Conservation (phyloP, 2,329 filamentous ascomycete genomes). For the Diaporthe sp. region DNA sequence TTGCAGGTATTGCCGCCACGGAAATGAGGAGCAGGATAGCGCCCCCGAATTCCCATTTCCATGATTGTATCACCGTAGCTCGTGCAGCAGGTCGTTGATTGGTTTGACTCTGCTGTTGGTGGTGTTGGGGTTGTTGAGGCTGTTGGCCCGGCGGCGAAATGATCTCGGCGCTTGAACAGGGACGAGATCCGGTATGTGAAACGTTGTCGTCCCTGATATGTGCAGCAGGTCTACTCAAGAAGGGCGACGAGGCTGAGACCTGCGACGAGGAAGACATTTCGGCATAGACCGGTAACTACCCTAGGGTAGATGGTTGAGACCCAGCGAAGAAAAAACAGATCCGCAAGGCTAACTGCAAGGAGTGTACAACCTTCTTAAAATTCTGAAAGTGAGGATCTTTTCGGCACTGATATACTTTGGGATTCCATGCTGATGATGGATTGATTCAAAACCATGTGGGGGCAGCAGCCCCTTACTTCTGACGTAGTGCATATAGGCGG, state of each 20-base stretch:
- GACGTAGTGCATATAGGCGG: no score
- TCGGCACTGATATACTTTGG: not conserved
- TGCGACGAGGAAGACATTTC: not conserved
- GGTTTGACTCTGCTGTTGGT: not conserved
- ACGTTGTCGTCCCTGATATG: not conserved
- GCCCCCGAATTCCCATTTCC: not conserved
- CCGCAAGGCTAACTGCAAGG: not conserved
- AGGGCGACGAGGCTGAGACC: not conserved
- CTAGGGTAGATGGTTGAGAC: not conserved
- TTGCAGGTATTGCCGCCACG: conserved; percentile 7
- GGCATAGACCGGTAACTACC: not conserved
- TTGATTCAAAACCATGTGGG: not conserved
- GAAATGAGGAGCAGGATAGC: conserved; percentile 8
- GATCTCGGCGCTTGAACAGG: not conserved
- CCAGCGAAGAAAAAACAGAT: rapidly evolving
- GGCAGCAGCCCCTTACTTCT: not conserved
- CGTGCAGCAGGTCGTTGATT: not conserved
- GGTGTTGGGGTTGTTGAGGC: not conserved
- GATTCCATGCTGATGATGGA: rapidly evolving
- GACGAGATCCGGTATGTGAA: not conserved
- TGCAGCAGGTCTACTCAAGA: not conserved
- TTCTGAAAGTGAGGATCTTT: no score
- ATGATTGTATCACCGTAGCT: not conserved
- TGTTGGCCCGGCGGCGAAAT: not conserved
- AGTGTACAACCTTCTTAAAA: not conserved